Evolutionary conservation across 139 green algal genomes (phyloP), one percentile per base, ranked within the genome.

Genomic region (Chlamydomonas incerta): DNA sequence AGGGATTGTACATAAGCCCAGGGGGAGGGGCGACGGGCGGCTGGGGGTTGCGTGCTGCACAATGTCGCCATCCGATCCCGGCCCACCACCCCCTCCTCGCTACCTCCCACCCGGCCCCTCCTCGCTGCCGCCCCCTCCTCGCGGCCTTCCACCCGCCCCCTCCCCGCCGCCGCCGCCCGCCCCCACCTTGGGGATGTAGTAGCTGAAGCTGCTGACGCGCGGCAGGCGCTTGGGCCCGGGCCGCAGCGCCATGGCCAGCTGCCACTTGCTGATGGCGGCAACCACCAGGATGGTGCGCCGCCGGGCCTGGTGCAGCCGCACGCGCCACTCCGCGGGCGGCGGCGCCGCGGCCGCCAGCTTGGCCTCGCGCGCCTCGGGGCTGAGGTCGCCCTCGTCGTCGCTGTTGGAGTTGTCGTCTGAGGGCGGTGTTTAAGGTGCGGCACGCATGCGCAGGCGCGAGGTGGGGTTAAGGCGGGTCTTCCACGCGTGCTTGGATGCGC

Each of bases 301-400:
- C 50, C 81, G 81, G 6, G 87, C 87, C 65, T 63, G 47, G 57
- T 90, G 82, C 69, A 90, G 37, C 9, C 75, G 81, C 29, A 80
- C 13, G 10, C 81, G 81, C 81, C 76, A 87, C 41, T 72, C 74
- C 0, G 82, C 87, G 0, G 87, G 70, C 55, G 75, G 74, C 0
- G 83, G 46, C 34, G 28, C 2, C 52, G 33, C 67, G 15, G 31
- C 5, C 14, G 8, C 50, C 23, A 14, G 29, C 29, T 50, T 28
- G 15, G 10, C 10, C 13, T 74, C 21, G 35, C 33, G 11, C 66
- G n/a, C 33, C 21, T 28, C 17, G 11, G 8, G 26, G 20, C 21
- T 8, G 68, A 11, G 14, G 15, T 23, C n/a, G 50, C 29, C 79
- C 29, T 68, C 65, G n/a, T 31, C 50, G 41, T 35, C 66, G 62